These are phyloP conservation scores for Terfezia claveryi DNA, from an alignment of 495 filamentous ascomycete species.

Conservation along the genomic window DNA sequence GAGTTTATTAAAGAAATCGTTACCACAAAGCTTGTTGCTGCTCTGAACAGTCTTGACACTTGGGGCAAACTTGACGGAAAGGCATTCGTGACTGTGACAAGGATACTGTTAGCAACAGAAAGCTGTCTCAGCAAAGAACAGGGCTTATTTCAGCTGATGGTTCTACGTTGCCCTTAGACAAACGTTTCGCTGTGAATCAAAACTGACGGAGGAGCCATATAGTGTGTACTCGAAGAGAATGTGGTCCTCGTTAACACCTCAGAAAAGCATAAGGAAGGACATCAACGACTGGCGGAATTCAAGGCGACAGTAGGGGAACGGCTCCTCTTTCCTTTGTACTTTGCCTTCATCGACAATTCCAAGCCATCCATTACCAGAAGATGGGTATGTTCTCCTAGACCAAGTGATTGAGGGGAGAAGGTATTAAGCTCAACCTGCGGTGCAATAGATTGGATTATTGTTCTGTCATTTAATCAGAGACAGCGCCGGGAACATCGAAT, in stretches of 20 bases:
- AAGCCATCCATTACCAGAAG: constrained; percentile 6
- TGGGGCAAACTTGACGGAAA: constrained; percentile 11
- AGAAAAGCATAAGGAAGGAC: too few species aligned
- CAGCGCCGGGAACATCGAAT: constrained; percentile 4
- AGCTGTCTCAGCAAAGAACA: constrained; percentile 10
- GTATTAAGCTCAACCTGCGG: too few species aligned
- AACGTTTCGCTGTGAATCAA: too few species aligned
- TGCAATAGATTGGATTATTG: constrained; percentile 3
- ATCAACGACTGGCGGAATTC: too few species aligned
- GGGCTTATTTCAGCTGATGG: constrained; percentile 5
- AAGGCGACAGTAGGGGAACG: constrained; percentile 2
- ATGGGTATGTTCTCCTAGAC: not conserved
- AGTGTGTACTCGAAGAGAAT: too few species aligned
- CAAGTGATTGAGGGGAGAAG: too few species aligned
- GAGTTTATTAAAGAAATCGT: too few species aligned
- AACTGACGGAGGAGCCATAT: too few species aligned
- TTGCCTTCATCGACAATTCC: constrained; percentile 1
- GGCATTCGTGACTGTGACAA: constrained; percentile 7
- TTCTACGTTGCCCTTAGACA: too few species aligned
- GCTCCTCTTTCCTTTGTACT: constrained; percentile 4
- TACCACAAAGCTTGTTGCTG: too few species aligned
- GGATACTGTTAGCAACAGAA: constrained; percentile 5
- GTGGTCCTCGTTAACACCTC: too few species aligned
- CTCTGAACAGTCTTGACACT: not conserved
- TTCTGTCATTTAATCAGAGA: constrained; percentile 8